These are phyloP conservation scores for Lichtheimia corymbifera DNA, from an alignment of 371 early-diverging fungal genomes.

Conservation along the genomic window DNA sequence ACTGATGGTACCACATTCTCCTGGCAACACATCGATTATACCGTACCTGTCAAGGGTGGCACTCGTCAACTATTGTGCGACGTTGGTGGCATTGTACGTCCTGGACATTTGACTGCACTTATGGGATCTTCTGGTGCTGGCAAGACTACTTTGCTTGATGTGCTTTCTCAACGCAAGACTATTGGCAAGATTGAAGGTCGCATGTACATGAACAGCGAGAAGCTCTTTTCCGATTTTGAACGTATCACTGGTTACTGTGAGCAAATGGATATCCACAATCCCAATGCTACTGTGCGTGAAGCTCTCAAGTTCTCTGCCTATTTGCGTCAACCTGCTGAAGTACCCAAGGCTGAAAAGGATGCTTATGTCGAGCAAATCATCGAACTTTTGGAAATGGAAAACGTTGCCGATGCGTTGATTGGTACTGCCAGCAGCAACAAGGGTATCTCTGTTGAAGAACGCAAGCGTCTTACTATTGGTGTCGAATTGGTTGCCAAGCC, in stretches of 20 bases:
- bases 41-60: conserved; percentile 62
- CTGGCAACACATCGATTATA: conserved; percentile 61
- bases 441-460: conserved; percentile 68
- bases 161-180: conserved; percentile 79
- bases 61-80: conserved; percentile 53
- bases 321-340: conserved; percentile 65
- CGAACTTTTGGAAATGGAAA: conserved; percentile 64
- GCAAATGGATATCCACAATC: conserved; percentile 81
- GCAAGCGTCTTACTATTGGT: conserved; percentile 69
- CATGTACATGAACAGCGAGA: conserved; percentile 66
- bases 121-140: conserved; percentile 91
- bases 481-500: conserved; percentile 79
- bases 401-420: conserved; percentile 60
- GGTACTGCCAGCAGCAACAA: conserved; percentile 62
- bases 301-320: conserved; percentile 73
- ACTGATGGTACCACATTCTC: conserved; percentile 55
- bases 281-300: conserved; percentile 66
- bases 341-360: conserved; percentile 64
- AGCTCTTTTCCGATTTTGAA: conserved; percentile 61
- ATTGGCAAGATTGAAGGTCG: conserved; percentile 76
- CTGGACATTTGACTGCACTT: conserved; percentile 73
- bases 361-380: conserved; percentile 73
- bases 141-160: conserved; percentile 88
- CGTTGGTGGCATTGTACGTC: conserved; percentile 56
- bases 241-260: conserved; percentile 81